These are phyloP conservation scores for Hirschioporus abietinus DNA, from an alignment of 768 basidiomycete species.

Conservation along the genomic window DNA sequence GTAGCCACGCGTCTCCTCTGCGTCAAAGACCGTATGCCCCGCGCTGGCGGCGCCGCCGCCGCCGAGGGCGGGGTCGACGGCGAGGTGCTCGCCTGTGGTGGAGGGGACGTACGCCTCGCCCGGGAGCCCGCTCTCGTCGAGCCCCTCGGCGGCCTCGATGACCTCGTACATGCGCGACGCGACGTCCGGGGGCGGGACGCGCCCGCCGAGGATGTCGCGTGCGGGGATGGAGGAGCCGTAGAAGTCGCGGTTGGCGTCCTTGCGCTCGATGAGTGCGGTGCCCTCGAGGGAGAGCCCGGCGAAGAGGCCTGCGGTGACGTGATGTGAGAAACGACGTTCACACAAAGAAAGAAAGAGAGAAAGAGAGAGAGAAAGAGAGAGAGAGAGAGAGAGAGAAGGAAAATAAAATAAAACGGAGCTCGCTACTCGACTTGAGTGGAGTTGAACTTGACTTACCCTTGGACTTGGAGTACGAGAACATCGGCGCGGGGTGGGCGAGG, in stretches of 20 bases:
- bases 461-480: conserved; percentile 96
- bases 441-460: conserved; percentile 85
- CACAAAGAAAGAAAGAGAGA: conserved; percentile 3
- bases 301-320: conserved; percentile 65
- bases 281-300: conserved; percentile 94
- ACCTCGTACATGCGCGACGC: conserved; percentile 90
- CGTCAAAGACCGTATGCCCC: conserved; percentile 70
- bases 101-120: conserved; percentile 76
- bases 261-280: conserved; percentile 89
- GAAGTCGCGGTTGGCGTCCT: conserved; percentile 94
- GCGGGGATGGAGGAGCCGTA: conserved; percentile 90
- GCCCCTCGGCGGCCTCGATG: conserved; percentile 91
- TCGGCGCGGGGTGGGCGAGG: conserved; percentile 88
- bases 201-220: conserved; percentile 85
- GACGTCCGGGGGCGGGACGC: conserved; percentile 96
- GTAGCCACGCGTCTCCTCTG: conserved; percentile 36
- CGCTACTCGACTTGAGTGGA: too few species aligned
- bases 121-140: conserved; percentile 82
- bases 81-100: conserved; percentile 52
- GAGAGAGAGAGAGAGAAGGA: too few species aligned
- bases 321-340: conserved; percentile 5
- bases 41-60: conserved; percentile 26
- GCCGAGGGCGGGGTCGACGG: conserved; percentile 31
- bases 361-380: background rate
- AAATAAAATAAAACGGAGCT: too few species aligned